A percentile compares a stretch with the other conserved stretches of the same genome.
Conservation (phyloP, 352 stramenopile genomes). For the Thalassiosira pacifica region DNA sequence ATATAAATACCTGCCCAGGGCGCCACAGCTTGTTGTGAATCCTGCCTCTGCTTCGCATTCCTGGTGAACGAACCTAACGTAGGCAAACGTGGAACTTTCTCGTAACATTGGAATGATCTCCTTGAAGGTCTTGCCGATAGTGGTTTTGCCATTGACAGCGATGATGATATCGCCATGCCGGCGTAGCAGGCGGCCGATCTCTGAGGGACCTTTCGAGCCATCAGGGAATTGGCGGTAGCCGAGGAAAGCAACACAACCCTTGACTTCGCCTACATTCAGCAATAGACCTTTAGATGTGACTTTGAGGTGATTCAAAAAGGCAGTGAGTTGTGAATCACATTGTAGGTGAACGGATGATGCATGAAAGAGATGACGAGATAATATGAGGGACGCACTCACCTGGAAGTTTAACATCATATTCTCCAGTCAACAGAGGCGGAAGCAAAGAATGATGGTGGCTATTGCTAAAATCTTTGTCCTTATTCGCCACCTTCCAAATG, state of each 20-base stretch:
- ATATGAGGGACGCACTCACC: conserved; percentile 18
- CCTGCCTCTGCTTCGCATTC: conserved; percentile 58
- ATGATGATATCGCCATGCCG: conserved; percentile 85
- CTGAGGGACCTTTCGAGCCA: conserved; percentile 78
- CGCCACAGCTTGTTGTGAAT: conserved; percentile 76
- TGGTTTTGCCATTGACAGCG: conserved; percentile 83
- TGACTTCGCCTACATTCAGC: conserved; percentile 87
- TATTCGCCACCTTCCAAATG: conserved; percentile 63
- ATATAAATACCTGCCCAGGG: conserved; percentile 71
- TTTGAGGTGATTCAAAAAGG: conserved; percentile 5
- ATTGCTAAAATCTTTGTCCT: conserved; percentile 26
- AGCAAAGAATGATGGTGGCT: conserved; percentile 54
- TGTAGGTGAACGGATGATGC: not conserved
- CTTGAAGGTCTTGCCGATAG: conserved; percentile 84
- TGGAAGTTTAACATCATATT: conserved; percentile 84
- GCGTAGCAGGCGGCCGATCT: conserved; percentile 76
- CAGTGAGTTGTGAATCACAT: not conserved
- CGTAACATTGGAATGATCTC: conserved; percentile 85
- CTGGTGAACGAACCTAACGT: conserved; percentile 81
- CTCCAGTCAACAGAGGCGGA: conserved; percentile 76
- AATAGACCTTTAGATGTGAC: conserved; percentile 79
- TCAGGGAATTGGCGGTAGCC: conserved; percentile 77
- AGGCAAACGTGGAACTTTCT: conserved; percentile 76
- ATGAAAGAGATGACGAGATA: not conserved
- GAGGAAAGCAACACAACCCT: conserved; percentile 82